Base-by-base conservation (phyloP, 495 filamentous ascomycete species). In the Talaromyces borbonicus region DNA sequence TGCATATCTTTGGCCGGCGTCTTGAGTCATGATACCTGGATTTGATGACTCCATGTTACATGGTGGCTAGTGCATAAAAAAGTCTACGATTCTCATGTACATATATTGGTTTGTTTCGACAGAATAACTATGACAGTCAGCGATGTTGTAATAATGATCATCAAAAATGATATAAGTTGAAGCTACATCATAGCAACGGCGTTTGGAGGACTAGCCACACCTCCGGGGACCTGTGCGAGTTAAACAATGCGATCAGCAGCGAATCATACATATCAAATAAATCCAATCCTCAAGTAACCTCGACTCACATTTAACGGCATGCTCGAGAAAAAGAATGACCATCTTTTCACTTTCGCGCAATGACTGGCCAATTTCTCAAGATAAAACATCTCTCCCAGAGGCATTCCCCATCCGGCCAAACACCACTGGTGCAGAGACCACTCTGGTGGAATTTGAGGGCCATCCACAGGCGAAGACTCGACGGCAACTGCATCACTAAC, bases 311-410 rank as follows among this genome's bases (percentile, higher is more conserved):
- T 73, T 30, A 77, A 51, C 0, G 75, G 77, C 49, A 72, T 63
- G 51, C 71, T 75, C 2, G 61, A 72, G 38, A 78, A 53, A 53
- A 75, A 78, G 50, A 78, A 77, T 5, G 54, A 69, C 60, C 68
- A 76, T 45, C 68, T 56, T 11, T 56, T 54, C 37, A 57, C 53
- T 36, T 61, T 52, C 50, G 61, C 57, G 47, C 74, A 77, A 40
- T 65, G 56, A 49, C 51, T 36, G 11, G 56, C 63, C 32, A 78
- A 52, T 30, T 60, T 60, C 59, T 76, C 71, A 51, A 77, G 50
- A 53, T 78, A 67, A 63, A 75, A 78, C 61, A 77, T 58, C 56
- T 79, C 75, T 5, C 75, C 72, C 52, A 79, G 69, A 1, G 75
- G 75, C 29, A 66, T 60, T 2, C 75, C 75, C 72, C 71, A 79